A percentile compares a stretch with the other conserved stretches of the same genome.
These are phyloP conservation scores for Dictyostelium capitatum DNA, from an alignment of 78 protist genomes.

Conservation along the genomic window DNA sequence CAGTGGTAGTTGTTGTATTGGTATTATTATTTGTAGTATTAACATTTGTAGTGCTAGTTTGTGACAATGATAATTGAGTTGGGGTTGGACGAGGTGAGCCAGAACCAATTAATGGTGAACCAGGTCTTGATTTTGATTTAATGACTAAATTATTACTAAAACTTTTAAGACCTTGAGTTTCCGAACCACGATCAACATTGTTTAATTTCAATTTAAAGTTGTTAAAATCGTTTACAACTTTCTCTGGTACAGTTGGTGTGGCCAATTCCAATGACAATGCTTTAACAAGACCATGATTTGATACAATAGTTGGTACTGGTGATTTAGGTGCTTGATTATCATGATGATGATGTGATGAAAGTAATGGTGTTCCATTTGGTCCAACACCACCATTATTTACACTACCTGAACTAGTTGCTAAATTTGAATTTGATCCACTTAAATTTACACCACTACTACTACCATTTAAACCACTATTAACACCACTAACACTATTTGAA, in stretches of 20 bases:
- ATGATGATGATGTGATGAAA: background rate
- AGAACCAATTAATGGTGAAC: constrained; percentile 63
- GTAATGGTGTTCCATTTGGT: constrained; percentile 14
- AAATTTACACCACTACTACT: background rate
- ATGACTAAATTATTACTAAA: constrained; percentile 14
- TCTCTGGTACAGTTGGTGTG: constrained; percentile 41
- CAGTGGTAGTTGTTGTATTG: background rate
- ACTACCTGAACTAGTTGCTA: too few species aligned
- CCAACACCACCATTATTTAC: background rate
- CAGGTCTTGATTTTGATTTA: constrained; percentile 50
- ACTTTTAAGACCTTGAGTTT: constrained; percentile 40
- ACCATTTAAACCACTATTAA: background rate
- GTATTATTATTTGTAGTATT: background rate
- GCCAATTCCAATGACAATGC: constrained; percentile 54
- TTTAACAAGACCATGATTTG: constrained; percentile 3
- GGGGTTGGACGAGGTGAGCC: constrained; percentile 57
- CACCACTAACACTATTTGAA: background rate
- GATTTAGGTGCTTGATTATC: constrained; percentile 28
- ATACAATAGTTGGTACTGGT: constrained; percentile 27
- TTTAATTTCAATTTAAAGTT: constrained; percentile 19
- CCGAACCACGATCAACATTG: constrained; percentile 11
- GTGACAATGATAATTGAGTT: constrained; percentile 25
- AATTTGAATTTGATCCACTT: too few species aligned
- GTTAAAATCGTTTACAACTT: constrained; percentile 52
- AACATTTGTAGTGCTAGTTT: background rate